Conservation (phyloP, 768 basidiomycete species). For the Tricholoma matsutake region DNA sequence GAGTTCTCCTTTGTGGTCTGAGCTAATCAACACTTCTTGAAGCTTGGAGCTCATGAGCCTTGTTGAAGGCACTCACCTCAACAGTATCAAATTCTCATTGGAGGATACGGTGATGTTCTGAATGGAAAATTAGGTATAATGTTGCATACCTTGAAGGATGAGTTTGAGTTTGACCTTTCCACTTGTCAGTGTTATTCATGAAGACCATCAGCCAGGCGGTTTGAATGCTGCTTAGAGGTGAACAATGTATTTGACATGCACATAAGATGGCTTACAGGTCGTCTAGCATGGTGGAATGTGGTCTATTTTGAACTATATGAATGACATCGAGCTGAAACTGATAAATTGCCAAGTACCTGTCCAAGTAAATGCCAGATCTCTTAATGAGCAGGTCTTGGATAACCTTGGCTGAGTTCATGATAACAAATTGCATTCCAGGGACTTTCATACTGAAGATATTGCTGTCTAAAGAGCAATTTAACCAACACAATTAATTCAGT, state of each 20-base stretch:
- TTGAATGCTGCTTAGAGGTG: not conserved
- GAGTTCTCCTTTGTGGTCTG: slow-evolving; percentile 3
- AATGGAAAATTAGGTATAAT: too few species aligned
- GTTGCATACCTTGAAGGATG: too few species aligned
- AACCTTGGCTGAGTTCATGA: slow-evolving; percentile 21
- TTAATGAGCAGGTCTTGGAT: slow-evolving; percentile 22
- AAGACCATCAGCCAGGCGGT: not conserved
- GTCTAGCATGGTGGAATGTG: slow-evolving; percentile 29
- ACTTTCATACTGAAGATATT: not conserved
- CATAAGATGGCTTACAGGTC: slow-evolving; percentile 13
- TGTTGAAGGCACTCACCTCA: not conserved
- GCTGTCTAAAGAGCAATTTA: not conserved
- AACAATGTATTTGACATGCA: not conserved
- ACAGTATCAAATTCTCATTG: not conserved
- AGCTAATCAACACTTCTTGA: not conserved
- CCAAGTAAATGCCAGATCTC: slow-evolving; percentile 31
- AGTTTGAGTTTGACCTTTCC: too few species aligned
- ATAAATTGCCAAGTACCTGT: not conserved
- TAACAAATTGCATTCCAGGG: slow-evolving; percentile 24
- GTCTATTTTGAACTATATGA: slow-evolving; percentile 11
- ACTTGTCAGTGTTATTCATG: not conserved
- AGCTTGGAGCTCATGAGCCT: not conserved
- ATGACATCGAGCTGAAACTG: too few species aligned
- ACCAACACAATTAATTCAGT: too few species aligned
- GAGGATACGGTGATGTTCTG: not conserved